phyloP scores from a whole-genome alignment of 2,329 filamentous ascomycete genomes.

The Dryadomyces sulphureus region DNA sequence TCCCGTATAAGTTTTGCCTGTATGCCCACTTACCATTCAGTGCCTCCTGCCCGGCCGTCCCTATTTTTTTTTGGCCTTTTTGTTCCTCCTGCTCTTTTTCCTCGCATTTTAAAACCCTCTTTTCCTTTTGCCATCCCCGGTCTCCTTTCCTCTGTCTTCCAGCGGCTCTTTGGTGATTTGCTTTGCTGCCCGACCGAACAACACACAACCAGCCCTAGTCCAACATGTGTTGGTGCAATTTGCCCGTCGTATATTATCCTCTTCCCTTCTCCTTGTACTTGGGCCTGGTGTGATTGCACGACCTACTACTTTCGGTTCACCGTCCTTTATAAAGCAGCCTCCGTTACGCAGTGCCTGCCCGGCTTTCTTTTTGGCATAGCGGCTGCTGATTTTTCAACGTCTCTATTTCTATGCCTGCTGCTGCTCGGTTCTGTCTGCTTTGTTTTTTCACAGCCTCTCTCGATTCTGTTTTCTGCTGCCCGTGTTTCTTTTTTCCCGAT shows the following conservation, averaged over 20 bases:
- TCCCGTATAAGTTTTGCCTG: not conserved
- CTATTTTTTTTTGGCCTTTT: too few species aligned
- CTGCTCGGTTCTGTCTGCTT: not conserved
- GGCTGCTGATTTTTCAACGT: not conserved
- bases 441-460: not conserved
- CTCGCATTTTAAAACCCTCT: not conserved
- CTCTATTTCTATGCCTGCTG: not conserved
- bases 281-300: not conserved
- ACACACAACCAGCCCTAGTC: not conserved
- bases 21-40: not conserved
- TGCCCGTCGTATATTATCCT: not conserved
- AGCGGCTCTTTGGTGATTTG: not conserved
- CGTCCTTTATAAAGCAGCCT: not conserved
- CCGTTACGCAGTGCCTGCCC: not conserved
- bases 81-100: not conserved
- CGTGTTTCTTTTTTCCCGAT: not conserved
- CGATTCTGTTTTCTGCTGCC: not conserved
- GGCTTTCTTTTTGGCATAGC: not conserved
- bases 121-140: too few species aligned
- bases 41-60: not conserved
- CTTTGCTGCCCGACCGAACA: slow-evolving; percentile 7
- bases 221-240: not conserved
- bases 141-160: not conserved
- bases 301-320: not conserved
- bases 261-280: not conserved